phyloP scores from a whole-genome alignment of 768 basidiomycete genomes.

The Pisolithus microcarpus region DNA sequence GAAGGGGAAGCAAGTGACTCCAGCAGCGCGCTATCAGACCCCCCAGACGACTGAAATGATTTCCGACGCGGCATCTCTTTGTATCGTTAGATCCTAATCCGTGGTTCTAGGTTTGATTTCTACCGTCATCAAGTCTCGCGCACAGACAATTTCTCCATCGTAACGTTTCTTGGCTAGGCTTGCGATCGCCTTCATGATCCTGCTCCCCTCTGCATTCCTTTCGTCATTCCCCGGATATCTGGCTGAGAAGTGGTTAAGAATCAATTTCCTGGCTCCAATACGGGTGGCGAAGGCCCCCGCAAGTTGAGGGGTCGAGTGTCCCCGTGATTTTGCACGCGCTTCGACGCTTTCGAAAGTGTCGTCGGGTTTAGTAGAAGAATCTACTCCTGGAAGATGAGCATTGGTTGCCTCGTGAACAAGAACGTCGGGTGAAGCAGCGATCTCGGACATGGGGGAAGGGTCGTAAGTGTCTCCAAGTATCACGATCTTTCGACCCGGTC shows the following conservation, averaged over 20 bases:
- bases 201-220: conserved; percentile 38
- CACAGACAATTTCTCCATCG: conserved; percentile 55
- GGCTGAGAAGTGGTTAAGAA: conserved; percentile 83
- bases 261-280: conserved; percentile 52
- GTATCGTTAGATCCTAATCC: conserved; percentile 11
- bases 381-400: conserved; percentile 65
- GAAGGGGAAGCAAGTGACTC: conserved; percentile 83
- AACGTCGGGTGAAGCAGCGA: conserved; percentile 63
- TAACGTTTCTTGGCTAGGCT: conserved; percentile 48
- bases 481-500: conserved; percentile 67
- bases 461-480: conserved; percentile 85
- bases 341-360: conserved; percentile 62
- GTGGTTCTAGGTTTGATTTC: conserved; percentile 38
- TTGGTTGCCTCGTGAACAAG: conserved; percentile 90
- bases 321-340: conserved; percentile 59
- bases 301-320: conserved; percentile 90
- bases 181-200: conserved; percentile 58
- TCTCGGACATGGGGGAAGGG: conserved; percentile 53
- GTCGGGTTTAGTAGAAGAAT: conserved; percentile 46
- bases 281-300: conserved; percentile 72
- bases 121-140: conserved; percentile 68
- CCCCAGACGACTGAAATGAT: conserved; percentile 46
- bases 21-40: conserved; percentile 72
- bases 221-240: conserved; percentile 68
- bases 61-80: background rate